Evolutionary conservation across 2,329 filamentous ascomycete genomes (phyloP), one percentile per base, ranked within the genome.

Genomic region (Trematosphaeria pertusa): DNA sequence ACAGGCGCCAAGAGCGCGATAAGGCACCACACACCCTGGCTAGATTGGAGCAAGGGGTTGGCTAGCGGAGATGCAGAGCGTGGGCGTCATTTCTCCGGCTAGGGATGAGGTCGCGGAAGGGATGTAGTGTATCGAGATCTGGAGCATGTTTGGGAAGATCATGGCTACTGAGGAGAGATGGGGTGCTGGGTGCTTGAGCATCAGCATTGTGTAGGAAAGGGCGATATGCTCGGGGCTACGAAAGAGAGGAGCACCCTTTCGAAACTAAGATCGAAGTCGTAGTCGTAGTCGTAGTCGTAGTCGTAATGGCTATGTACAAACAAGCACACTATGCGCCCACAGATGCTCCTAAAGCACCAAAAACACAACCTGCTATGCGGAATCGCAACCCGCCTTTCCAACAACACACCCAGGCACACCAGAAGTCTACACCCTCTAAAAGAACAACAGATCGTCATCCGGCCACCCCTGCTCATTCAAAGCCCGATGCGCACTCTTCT

Each of bases 361-460:
- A 28, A 12, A 28, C 7, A 28, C 24, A 8, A 28, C 24, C 24
- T 28, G 24, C 24, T 28, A 12, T 28, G 12, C 24, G 7, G 24
- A 28, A 28, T 30, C 8, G 19, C 15, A 30, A 22, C 12, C 18
- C 24, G 12, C 7, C 7, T 8, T 12, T 28, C 24, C 24, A 28
- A 28, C 8, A n/a, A n/a, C n/a, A n/a, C n/a, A n/a, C n/a, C n/a
- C n/a, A n/a, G n/a, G n/a, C n/a, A n/a, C n/a, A n/a, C n/a, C n/a
- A n/a, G n/a, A n/a, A n/a, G n/a, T n/a, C n/a, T n/a, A n/a, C n/a
- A n/a, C n/a, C 34, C 6, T 22, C 30, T 52, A 94, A 64, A 94
- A 95, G 71, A 93, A 90, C 56, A 92, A 67, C 57, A 94, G 62
- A 65, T 92, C 84, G 11, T 86, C 81, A 51, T 90, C 86, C 7